Conservation (phyloP, 805 yeast genomes). For the Spathaspora boniae region DNA sequence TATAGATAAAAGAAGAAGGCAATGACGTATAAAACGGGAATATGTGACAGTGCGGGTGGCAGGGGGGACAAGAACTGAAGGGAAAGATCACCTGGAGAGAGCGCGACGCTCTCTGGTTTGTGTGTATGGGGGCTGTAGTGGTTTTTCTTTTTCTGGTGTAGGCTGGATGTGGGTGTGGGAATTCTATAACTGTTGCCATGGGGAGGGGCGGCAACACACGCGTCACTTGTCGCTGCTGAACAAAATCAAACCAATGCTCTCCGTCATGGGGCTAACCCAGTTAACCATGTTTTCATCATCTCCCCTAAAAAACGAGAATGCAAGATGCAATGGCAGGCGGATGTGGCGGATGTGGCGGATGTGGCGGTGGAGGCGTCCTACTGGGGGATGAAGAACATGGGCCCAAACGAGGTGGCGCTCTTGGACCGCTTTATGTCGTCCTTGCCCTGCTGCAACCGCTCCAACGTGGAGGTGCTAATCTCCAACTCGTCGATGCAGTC, state of each 20-base stretch:
- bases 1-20: too few relatives aligned
- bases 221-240: too few relatives aligned
- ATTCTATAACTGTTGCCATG: not conserved
- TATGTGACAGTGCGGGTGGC: too few relatives aligned
- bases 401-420: constrained; percentile 9
- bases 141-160: not conserved
- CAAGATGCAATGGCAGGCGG: not conserved
- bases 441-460: constrained; percentile 5
- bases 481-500: constrained; percentile 10
- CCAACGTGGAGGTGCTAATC: constrained; percentile 8
- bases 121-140: not conserved
- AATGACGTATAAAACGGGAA: too few relatives aligned
- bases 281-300: not conserved
- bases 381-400: constrained; percentile 18
- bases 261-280: not conserved
- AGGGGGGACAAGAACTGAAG: too few relatives aligned
- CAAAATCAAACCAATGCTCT: not conserved
- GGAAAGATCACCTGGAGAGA: too few relatives aligned
- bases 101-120: not conserved
- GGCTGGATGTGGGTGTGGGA: not conserved
- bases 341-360: not conserved
- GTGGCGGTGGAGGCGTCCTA: not conserved
- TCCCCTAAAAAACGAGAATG: not conserved
- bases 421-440: constrained; percentile 24
- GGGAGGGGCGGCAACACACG: not conserved